These are phyloP conservation scores for Inosperma sp. DNA, from an alignment of 768 basidiomycete species.

Conservation along the genomic window DNA sequence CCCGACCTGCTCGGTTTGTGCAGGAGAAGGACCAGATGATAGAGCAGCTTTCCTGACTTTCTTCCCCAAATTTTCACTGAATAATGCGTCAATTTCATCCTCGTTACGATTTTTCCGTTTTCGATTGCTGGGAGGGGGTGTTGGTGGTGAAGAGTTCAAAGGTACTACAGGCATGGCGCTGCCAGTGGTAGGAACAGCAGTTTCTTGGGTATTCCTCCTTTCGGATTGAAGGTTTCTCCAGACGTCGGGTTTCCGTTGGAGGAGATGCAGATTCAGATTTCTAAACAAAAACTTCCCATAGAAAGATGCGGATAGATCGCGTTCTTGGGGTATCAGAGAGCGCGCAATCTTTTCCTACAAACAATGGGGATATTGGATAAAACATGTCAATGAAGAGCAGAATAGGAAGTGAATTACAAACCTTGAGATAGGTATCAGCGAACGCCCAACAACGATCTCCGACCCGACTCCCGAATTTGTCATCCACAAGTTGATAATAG, in stretches of 20 bases:
- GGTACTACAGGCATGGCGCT: slow-evolving; percentile 1
- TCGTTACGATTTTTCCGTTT: slow-evolving; percentile 35
- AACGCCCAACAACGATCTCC: slow-evolving; percentile 88
- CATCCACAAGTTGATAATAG: slow-evolving; percentile 79
- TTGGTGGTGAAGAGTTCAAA: too few relatives aligned
- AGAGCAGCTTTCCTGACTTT: slow-evolving; percentile 55
- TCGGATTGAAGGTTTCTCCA: slow-evolving; percentile 75
- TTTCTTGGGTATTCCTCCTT: slow-evolving; percentile 30
- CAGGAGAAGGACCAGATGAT: slow-evolving; percentile 4
- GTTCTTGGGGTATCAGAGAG: slow-evolving; percentile 68
- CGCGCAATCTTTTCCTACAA: slow-evolving; percentile 86
- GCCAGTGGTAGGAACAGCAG: slow-evolving; percentile 11
- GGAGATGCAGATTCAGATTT: slow-evolving; percentile 70
- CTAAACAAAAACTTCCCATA: slow-evolving; percentile 87
- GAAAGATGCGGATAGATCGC: slow-evolving; percentile 66
- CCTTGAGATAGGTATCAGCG: slow-evolving; percentile 91
- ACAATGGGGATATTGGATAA: background rate
- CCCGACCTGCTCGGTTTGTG: slow-evolving; percentile 1
- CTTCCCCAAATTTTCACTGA: slow-evolving; percentile 52
- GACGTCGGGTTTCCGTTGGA: slow-evolving; percentile 74
- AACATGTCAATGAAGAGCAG: slow-evolving; percentile 6
- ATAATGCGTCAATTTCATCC: slow-evolving; percentile 76
- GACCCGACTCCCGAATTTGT: slow-evolving; percentile 86
- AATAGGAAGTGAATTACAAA: slow-evolving; percentile 28
- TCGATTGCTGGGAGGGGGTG: slow-evolving; percentile 2